Base-by-base conservation (phyloP, 2,329 filamentous ascomycete species). In the Orbilia blumenaviensis region DNA sequence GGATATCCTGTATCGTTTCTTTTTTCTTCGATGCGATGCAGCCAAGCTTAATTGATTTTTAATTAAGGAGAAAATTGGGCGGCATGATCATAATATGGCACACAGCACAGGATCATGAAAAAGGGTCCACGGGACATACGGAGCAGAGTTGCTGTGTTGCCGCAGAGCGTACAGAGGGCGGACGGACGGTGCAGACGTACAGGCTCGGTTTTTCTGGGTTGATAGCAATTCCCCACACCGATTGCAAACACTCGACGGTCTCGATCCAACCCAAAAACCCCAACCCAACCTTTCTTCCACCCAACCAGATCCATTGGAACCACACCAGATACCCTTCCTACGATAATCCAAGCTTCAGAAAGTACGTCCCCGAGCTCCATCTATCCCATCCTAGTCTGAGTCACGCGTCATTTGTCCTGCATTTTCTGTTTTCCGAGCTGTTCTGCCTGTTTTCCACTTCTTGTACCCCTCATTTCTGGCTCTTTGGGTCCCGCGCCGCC, bases 381-480 rank as follows among this genome's bases (percentile, higher is more conserved):
- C 36, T 8, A 21, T 14, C 8, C 21, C 36, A 12, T n/a, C 32
- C 32, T n/a, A n/a, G 27, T 54, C 48, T 27, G 9, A 32, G 25
- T 56, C 52, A 56, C 52, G 52, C 32, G 52, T 56, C 5, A 23
- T 38, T 38, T 10, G 36, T 12, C 42, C 16, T 63, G 41, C 27
- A 36, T 18, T 32, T 44, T 27, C 56, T 61, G 23, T 61, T 61
- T 46, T 18, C 44, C 56, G 3, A 29, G 36, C 29, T 32, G 36
- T 61, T 61, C 38, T 48, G 48, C 44, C 16, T 16, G 18, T 16
- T 48, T 32, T 38, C 12, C 38, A 5, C 18, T 29, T 46, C 16
- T 50, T 21, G 60, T 46, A 46, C 60, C 38, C 60, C 60, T 46
- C 29, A 46, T 50, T 36, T 63, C 34, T 61, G 9, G 36, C 38